phyloP scores from a whole-genome alignment of 176 grass and related monocot species.

The maize (Zea mays) region Zm-B73-REFERENCE-NAM-5.0 NC_050104.1:31478001-31478500 shows the following conservation, averaged over 20 bases:
- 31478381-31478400: conserved; percentile 14
- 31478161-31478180: not conserved
- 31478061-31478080: not conserved
- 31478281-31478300: no score
- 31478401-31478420: conserved; percentile 29
- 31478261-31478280: no score
- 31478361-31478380: conserved; percentile 4
- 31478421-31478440: conserved; percentile 37
- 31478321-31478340: no score
- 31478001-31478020: conserved; percentile 23
- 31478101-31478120: conserved; percentile 10
- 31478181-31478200: not conserved
- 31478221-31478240: not conserved
- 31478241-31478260: not conserved
- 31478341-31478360: conserved; percentile 1
- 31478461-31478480: conserved; percentile 26
- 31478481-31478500: conserved; percentile 15
- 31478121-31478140: conserved; percentile 15
- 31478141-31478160: conserved; percentile 23
- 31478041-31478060: conserved; percentile 7
- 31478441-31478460: conserved; percentile 20
- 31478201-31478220: not conserved
- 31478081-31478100: not conserved
- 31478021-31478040: conserved; percentile 12
- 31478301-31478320: no score